These are phyloP conservation scores for Dacryopinax spathularia DNA, from an alignment of 768 basidiomycete species.

Conservation along the genomic window DNA sequence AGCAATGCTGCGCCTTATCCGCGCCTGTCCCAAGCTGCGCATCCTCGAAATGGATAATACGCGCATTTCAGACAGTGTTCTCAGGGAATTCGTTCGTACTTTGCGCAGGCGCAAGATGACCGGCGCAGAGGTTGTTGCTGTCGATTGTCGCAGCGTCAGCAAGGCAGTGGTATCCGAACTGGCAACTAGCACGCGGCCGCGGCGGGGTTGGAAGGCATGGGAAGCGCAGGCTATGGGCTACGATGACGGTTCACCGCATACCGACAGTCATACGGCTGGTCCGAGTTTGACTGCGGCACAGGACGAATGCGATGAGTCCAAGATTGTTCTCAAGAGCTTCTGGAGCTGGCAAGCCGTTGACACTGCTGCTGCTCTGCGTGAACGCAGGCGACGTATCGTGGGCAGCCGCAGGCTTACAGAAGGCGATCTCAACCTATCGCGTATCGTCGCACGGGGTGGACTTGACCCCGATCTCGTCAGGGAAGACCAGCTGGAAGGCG, in stretches of 20 bases:
- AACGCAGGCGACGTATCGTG: not conserved
- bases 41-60: conserved; percentile 72
- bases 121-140: conserved; percentile 47
- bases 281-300: conserved; percentile 33
- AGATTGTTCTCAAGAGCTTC: conserved; percentile 71
- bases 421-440: not conserved
- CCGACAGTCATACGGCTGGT: not conserved
- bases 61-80: conserved; percentile 42
- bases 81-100: conserved; percentile 53
- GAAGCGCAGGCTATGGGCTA: conserved; percentile 55
- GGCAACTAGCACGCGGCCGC: conserved; percentile 42
- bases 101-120: conserved; percentile 33
- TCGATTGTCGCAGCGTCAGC: conserved; percentile 61
- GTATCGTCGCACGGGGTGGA: not conserved
- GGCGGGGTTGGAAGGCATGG: conserved; percentile 60
- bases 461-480: not conserved
- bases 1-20: conserved; percentile 49
- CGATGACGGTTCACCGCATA: conserved; percentile 35
- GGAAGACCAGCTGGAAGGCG: not conserved
- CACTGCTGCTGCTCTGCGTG: conserved; percentile 32
- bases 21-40: conserved; percentile 43
- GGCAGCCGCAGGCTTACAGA: not conserved
- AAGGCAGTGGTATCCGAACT: conserved; percentile 53
- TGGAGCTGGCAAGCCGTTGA: conserved; percentile 80
- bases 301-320: conserved; percentile 62